A percentile compares a stretch with the other conserved stretches of the same genome.
Evolutionary conservation across 108 stramenopile genomes (phyloP).

Genomic region (Ochromonas danica): DNA sequence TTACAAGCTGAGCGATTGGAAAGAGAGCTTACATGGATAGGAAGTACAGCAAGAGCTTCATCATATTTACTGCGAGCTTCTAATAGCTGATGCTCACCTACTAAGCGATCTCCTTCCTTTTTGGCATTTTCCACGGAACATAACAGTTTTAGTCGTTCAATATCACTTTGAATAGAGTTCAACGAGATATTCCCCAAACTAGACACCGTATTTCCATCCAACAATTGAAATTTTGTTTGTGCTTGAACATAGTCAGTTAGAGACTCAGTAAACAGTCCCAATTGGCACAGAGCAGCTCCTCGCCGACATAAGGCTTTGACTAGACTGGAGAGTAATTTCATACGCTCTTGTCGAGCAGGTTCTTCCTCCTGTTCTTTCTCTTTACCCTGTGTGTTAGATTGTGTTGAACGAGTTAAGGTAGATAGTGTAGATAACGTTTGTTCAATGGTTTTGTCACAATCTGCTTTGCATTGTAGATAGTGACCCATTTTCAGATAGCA

Average conservation of each 20-base stretch:
- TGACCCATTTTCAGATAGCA: constrained; percentile 44
- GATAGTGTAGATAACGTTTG: constrained; percentile 1
- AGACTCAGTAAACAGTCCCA: constrained; percentile 11
- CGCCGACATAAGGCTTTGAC: background rate
- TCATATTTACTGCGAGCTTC: constrained; percentile 48
- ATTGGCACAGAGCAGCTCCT: constrained; percentile 25
- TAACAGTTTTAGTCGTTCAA: constrained; percentile 36
- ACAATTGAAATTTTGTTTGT: constrained; percentile 33
- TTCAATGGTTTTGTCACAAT: constrained; percentile 47
- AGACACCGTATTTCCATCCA: background rate
- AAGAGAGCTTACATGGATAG: constrained; percentile 42
- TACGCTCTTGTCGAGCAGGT: constrained; percentile 42
- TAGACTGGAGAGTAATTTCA: background rate
- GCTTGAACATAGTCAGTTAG: constrained; percentile 29
- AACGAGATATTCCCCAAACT: constrained; percentile 11
- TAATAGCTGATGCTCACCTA: constrained; percentile 38
- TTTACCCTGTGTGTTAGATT: constrained; percentile 35
- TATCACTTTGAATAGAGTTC: background rate
- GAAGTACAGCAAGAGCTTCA: constrained; percentile 48
- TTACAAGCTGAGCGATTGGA: constrained; percentile 58
- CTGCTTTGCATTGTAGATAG: constrained; percentile 43
- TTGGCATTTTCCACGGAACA: constrained; percentile 40
- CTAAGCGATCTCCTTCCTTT: constrained; percentile 42
- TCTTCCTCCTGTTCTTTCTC: constrained; percentile 45
- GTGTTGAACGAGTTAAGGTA: constrained; percentile 28